Evolutionary conservation across 1,139 yeast genomes (phyloP).

Genomic region (Blastobotrys proliferans): DNA sequence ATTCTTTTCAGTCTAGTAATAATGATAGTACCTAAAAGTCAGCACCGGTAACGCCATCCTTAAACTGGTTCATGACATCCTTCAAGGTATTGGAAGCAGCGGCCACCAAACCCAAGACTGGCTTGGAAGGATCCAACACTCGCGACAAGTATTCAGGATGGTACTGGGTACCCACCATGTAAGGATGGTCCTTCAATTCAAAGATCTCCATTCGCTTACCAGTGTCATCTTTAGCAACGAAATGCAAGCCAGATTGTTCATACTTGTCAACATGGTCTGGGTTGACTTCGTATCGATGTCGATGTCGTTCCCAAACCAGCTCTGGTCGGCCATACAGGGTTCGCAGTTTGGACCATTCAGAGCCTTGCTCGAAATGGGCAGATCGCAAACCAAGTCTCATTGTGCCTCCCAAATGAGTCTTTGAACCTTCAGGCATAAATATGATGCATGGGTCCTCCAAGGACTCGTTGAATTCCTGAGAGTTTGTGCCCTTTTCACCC

Average conservation of each 20-base stretch:
- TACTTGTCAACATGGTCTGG: slow-evolving; percentile 69
- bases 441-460: slow-evolving; percentile 76
- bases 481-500: slow-evolving; percentile 65
- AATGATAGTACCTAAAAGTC: slow-evolving; percentile 1
- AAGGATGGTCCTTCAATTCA: slow-evolving; percentile 78
- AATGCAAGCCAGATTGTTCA: slow-evolving; percentile 74
- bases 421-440: slow-evolving; percentile 98
- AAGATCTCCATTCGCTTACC: slow-evolving; percentile 91
- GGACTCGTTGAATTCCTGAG: slow-evolving; percentile 76
- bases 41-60: slow-evolving; percentile 2
- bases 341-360: slow-evolving; percentile 71
- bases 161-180: slow-evolving; percentile 92
- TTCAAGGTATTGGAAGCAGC: slow-evolving; percentile 82
- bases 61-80: slow-evolving; percentile 36
- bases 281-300: slow-evolving; percentile 97
- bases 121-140: slow-evolving; percentile 94
- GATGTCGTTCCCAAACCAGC: slow-evolving; percentile 85
- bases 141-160: slow-evolving; percentile 97
- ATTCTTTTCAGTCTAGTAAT: too few species aligned
- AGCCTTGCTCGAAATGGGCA: slow-evolving; percentile 68
- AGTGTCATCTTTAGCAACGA: slow-evolving; percentile 90
- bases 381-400: slow-evolving; percentile 97
- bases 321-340: slow-evolving; percentile 72
- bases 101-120: slow-evolving; percentile 93
- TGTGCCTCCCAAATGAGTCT: slow-evolving; percentile 94